These are phyloP conservation scores for Salix brachista DNA, from an alignment of 345 rosid species.

Conservation along the genomic window DNA sequence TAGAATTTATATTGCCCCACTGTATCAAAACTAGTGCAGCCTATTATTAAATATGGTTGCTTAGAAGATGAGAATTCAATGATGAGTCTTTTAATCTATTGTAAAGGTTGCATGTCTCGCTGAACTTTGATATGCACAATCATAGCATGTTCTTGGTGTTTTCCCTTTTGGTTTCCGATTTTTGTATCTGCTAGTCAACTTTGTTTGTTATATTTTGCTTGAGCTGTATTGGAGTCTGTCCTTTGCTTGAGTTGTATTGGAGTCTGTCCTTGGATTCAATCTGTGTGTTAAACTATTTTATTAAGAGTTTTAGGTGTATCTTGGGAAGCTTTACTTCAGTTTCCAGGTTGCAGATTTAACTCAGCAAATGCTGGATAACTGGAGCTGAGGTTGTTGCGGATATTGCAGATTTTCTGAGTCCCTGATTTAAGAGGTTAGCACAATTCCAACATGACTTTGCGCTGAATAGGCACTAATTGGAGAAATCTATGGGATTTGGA, in stretches of 20 bases:
- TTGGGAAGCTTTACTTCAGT: slow-evolving; percentile 41
- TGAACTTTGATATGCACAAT: not conserved
- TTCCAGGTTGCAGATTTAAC: slow-evolving; percentile 40
- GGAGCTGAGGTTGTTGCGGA: slow-evolving; percentile 33
- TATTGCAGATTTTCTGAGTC: slow-evolving; percentile 23
- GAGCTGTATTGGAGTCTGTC: not conserved
- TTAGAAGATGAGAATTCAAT: not conserved
- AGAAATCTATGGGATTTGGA: slow-evolving; percentile 5
- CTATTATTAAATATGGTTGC: not conserved
- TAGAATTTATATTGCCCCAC: not conserved
- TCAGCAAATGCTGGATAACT: slow-evolving; percentile 28
- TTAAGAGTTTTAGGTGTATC: slow-evolving; percentile 19
- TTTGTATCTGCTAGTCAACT: not conserved
- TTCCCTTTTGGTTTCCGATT: not conserved
- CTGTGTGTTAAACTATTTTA: slow-evolving; percentile 1
- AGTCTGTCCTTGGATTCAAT: not conserved
- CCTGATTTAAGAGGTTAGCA: slow-evolving; percentile 18
- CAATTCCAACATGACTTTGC: slow-evolving; percentile 19
- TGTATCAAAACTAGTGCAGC: not conserved
- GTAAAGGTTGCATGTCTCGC: not conserved
- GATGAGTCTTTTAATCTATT: not conserved
- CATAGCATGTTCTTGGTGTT: not conserved
- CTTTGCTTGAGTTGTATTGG: not conserved
- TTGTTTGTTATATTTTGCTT: not conserved
- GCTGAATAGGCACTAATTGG: slow-evolving; percentile 9